Base-by-base conservation (phyloP, 495 filamentous ascomycete genomes). In the Apodospora peruviana region DNA sequence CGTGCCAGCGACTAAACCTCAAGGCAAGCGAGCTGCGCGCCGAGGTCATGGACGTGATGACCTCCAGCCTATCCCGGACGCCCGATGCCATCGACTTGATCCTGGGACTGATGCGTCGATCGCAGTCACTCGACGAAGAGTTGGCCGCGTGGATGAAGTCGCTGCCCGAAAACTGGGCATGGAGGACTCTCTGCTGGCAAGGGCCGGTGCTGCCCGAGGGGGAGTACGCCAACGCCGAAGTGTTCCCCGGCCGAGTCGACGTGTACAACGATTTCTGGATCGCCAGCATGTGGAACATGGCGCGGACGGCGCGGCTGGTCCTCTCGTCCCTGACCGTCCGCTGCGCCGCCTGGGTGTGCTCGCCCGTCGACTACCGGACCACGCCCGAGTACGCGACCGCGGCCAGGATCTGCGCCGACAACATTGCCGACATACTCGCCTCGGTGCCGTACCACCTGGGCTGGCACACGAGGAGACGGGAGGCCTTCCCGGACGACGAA, bases 371-470 rank as follows among this genome's bases (percentile, higher is more conserved):
- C 52, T 78, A 77, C 43, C 58, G 75, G 22, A 77, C 73, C 0
- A 79, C 76, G 19, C 68, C 71, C 20, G 73, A 78, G 65, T 79
- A 79, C 41, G 73, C 72, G 19, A 59, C 62, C 0, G 68, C 70
- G 4, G 56, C 62, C 2, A 46, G 67, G 36, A 56, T 64, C 12
- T 72, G 67, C 41, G 61, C 51, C 12, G 70, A 75, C 12, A 66
- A 61, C 19, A 73, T 79, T 43, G 58, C 66, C 0, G 77, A 78
- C 46, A 64, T 81, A 12, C 55, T 79, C 41, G 74, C 77, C 5
- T 68, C 64, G 11, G 67, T 78, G 46, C 77, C 77, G 24, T 81
- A 71, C 47, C 67, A 74, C 51, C 64, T 81, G 1, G 74, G 76
- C 18, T 77, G 75, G 72, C 66, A 69, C 34, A 55, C 50, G 8